These are phyloP conservation scores for Pyropia haitanensis DNA, from an alignment of 23 red algal species.

Conservation along the genomic window DNA sequence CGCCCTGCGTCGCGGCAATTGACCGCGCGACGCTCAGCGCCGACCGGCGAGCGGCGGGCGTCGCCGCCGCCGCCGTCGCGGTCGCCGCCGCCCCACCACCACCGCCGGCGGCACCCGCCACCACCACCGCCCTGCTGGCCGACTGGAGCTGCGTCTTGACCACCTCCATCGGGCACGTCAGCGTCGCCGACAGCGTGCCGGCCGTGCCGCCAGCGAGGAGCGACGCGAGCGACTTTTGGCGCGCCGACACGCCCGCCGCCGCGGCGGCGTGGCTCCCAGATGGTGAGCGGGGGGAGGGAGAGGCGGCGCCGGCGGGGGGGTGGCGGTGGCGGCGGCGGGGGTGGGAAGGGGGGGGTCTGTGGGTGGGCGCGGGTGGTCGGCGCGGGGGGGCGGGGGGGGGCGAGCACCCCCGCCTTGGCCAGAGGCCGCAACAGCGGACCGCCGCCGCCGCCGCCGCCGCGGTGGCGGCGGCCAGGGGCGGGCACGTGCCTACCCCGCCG, in stretches of 20 bases:
- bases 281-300: too few relatives aligned
- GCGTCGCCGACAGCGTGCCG: slow-evolving; percentile 17
- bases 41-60: neutral
- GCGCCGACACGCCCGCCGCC: neutral
- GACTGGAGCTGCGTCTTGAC: slow-evolving; percentile 31
- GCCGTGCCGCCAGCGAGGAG: slow-evolving; percentile 44
- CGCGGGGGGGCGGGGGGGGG: too few relatives aligned
- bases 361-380: too few relatives aligned
- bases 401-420: too few relatives aligned
- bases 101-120: neutral
- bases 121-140: neutral
- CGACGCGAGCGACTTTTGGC: slow-evolving; percentile 4
- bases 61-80: too few relatives aligned
- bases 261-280: neutral
- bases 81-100: neutral
- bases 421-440: too few relatives aligned
- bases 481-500: too few relatives aligned
- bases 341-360: too few relatives aligned
- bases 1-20: slow-evolving; percentile 26
- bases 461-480: too few relatives aligned
- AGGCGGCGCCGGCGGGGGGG: too few relatives aligned
- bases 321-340: too few relatives aligned
- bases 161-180: slow-evolving; percentile 41
- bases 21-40: neutral
- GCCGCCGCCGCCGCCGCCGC: too few relatives aligned